Evolutionary conservation across 768 basidiomycete genomes (phyloP).

Genomic region (Pleurotus eryngii): DNA sequence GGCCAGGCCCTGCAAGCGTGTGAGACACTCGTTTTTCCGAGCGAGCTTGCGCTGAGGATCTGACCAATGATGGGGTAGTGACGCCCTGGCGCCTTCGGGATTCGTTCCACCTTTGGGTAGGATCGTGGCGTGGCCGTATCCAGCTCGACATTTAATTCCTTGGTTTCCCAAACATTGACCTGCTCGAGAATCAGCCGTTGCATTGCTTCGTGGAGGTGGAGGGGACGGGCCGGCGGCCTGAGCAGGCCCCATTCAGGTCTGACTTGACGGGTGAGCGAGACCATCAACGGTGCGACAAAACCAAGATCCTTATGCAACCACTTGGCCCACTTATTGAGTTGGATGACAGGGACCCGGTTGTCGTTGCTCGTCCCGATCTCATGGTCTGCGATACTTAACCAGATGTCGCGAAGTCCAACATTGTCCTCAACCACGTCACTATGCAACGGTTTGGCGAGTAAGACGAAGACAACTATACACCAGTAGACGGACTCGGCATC

Average conservation of each 20-base stretch:
- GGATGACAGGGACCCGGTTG: too few relatives aligned
- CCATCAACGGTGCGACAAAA: not conserved
- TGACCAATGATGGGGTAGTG: too few relatives aligned
- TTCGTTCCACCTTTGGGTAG: too few relatives aligned
- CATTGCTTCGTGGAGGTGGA: slow-evolving; percentile 3
- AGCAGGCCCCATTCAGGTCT: slow-evolving; percentile 3
- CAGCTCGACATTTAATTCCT: not conserved
- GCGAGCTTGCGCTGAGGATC: too few relatives aligned
- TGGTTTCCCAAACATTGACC: not conserved
- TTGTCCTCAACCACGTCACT: not conserved
- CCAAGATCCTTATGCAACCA: too few relatives aligned
- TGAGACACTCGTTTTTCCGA: too few relatives aligned
- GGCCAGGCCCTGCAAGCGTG: too few relatives aligned
- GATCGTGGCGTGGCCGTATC: not conserved
- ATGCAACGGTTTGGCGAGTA: not conserved
- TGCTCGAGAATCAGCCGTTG: slow-evolving; percentile 9
- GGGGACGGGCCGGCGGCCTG: too few relatives aligned
- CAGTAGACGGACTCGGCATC: slow-evolving; percentile 8
- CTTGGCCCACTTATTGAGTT: too few relatives aligned
- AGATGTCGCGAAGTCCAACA: not conserved
- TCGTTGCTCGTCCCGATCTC: not conserved
- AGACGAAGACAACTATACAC: not conserved
- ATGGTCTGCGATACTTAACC: not conserved
- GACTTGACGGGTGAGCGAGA: not conserved
- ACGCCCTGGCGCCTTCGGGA: too few relatives aligned